phyloP scores from a whole-genome alignment of 257 asterid genomes.

The Capsicum baccatum region DNA sequence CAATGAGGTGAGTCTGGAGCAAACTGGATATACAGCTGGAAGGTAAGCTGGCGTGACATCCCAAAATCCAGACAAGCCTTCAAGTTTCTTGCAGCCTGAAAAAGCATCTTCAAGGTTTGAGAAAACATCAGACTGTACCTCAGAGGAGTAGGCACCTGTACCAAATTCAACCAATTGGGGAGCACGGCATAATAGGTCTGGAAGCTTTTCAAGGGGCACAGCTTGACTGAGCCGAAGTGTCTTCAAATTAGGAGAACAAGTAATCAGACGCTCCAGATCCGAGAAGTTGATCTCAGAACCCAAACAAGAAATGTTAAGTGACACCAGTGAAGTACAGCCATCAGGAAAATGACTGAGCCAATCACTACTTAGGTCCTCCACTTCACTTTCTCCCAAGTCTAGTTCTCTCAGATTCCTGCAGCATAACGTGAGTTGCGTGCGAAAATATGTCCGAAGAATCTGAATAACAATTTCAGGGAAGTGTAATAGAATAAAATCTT shows the following conservation, averaged over 20 bases:
- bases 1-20: constrained; percentile 54
- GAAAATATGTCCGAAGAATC: neutral
- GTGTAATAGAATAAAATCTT: neutral
- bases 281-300: constrained; percentile 50
- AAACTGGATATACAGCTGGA: constrained; percentile 61
- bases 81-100: constrained; percentile 53
- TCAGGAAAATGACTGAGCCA: constrained; percentile 61
- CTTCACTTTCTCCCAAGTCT: constrained; percentile 56
- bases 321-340: constrained; percentile 47
- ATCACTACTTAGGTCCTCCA: constrained; percentile 57
- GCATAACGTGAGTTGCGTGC: neutral
- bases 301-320: constrained; percentile 52
- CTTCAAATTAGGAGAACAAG: constrained; percentile 48
- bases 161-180: constrained; percentile 49
- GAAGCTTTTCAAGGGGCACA: constrained; percentile 56
- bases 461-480: neutral
- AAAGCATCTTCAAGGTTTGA: constrained; percentile 54
- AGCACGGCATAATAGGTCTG: constrained; percentile 47
- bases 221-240: constrained; percentile 53
- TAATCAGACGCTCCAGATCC: constrained; percentile 50
- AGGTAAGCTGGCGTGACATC: constrained; percentile 63
- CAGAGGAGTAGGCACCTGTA: constrained; percentile 52
- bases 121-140: constrained; percentile 42
- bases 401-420: constrained; percentile 53
- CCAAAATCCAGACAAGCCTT: constrained; percentile 61